Base-by-base conservation (phyloP, 2,329 filamentous ascomycete genomes). In the Tolypocladium cylindrosporum region DNA sequence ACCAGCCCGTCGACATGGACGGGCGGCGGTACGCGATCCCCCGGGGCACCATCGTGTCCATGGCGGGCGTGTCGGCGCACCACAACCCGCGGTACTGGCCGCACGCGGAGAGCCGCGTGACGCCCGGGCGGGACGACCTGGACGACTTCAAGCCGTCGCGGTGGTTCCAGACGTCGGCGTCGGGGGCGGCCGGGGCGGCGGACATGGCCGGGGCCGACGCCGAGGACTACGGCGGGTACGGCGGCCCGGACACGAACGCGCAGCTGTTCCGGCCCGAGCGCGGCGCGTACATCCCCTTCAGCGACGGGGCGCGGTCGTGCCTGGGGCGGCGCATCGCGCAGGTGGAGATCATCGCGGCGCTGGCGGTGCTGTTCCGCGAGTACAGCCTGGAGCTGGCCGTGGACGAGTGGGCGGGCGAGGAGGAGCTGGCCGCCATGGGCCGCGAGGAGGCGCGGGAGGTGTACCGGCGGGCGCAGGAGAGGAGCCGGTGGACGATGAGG, bases 41-140 rank as follows among this genome's bases (percentile, higher is more conserved):
- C 0, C 77, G 72, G 10, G 78, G 75, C 27, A 75, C 78, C 14
- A 71, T 78, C 56, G 75, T 92, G 60, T 79, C 77, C 4, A 69
- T 93, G 27, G 74, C 75, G 56, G 78, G 79, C 0, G 73, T 83
- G 6, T 78, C 77, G 7, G 76, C 77, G 2, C 87, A 91, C 56
- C 80, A 83, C 42, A 89, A 91, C 69, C 88, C 88, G 13, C 83
- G 80, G 54, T 86, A 87, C 70, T 93, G 90, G 89, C 88, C 88
- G 14, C 14, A 68, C 78, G 58, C 45, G 69, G 71, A 60, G 21
- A 80, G 78, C 63, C 74, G 72, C 60, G 66, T 78, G 24, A 72
- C 72, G 0, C 72, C 67, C 0, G 72, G 69, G 31, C 61, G 71
- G 21, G 72, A 81, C 55, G 88, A 92, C 64, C 71, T 89, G 1